These are phyloP conservation scores for Parasarocladium wereldwijsianum DNA, from an alignment of 2,329 filamentous ascomycete genomes.

Conservation along the genomic window DNA sequence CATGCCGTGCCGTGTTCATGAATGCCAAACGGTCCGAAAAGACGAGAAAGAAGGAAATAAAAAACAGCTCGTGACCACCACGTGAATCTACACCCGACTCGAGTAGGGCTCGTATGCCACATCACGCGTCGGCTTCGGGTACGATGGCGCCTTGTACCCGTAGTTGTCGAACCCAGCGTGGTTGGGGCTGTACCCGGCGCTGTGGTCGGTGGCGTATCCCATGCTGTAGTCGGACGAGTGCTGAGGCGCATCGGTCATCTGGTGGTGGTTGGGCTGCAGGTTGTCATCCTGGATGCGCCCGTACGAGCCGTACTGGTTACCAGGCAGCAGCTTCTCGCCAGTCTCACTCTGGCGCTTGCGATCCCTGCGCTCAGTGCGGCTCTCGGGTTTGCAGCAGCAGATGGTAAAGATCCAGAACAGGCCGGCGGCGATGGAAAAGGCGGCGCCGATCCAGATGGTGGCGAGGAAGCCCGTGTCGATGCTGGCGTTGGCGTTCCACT, in stretches of 20 bases:
- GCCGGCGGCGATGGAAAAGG: slow-evolving; percentile 58
- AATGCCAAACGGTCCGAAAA: too few species aligned
- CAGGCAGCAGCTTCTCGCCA: slow-evolving; percentile 36
- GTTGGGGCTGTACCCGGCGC: slow-evolving; percentile 3
- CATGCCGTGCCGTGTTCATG: too few species aligned
- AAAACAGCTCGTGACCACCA: too few species aligned
- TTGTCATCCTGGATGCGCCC: slow-evolving; percentile 18
- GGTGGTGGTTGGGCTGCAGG: slow-evolving; percentile 25
- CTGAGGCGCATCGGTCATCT: slow-evolving; percentile 16
- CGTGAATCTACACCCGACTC: slow-evolving; percentile 40
- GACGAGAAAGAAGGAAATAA: too few species aligned
- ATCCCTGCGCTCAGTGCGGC: slow-evolving; percentile 17
- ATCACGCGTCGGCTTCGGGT: slow-evolving; percentile 28
- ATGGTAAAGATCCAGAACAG: slow-evolving; percentile 86
- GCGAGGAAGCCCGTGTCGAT: slow-evolving; percentile 59
- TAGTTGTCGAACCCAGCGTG: slow-evolving; percentile 5
- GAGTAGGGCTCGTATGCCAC: slow-evolving; percentile 51
- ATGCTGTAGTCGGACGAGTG: slow-evolving; percentile 12
- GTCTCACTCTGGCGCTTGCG: slow-evolving; percentile 19
- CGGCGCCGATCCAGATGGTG: slow-evolving; percentile 65
- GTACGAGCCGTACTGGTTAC: slow-evolving; percentile 19
- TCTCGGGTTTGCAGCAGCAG: slow-evolving; percentile 67
- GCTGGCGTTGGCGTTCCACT: slow-evolving; percentile 52
- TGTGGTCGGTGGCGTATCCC: not conserved
- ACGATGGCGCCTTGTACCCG: slow-evolving; percentile 18